Base-by-base conservation (phyloP, 2,329 filamentous ascomycete genomes). In the Phoma herbarum region DNA sequence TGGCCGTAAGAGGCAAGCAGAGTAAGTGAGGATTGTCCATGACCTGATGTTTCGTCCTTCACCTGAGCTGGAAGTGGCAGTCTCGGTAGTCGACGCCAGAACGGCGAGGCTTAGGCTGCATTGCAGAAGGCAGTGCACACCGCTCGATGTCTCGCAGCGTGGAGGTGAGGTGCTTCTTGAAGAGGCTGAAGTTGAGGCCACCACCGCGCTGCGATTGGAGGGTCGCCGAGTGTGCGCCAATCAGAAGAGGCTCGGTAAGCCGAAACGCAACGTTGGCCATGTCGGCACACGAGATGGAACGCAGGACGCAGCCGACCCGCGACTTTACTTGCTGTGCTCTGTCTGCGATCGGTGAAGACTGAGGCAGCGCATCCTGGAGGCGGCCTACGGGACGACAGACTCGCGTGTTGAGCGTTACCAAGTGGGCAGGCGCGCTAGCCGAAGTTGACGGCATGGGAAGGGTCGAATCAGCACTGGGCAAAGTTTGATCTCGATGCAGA, bases 191-290 rank as follows among this genome's bases (percentile, higher is more conserved):
- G 49, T 29, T 22, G 28, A 52, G 35, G 23, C n/a, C 35, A 29
- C 39, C 10, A 51, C 29, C 10, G 26, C 16, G 22, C 20, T 29
- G n/a, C 47, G 43, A 57, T 52, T 57, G 35, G 54, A 22, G 8
- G n/a, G 16, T 28, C 26, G 4, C 8, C 7, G 25, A n/a, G 20
- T 6, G 16, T 8, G 25, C 10, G 35, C 55, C 44, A 59, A 53
- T 53, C 50, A 49, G 20, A 45, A 22, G 29, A 23, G 5, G 22
- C 43, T 57, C 42, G 42, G 48, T 43, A 29, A 52, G 54, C 26
- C 48, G 47, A 52, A 28, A 42, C 31, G 54, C 48, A 57, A 52
- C 54, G 54, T 31, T 52, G 54, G 37, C 54, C 16, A 31, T 51
- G 47, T 52, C 44, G 49, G 49, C 49, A 53, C 49, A 49, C 29